These are phyloP conservation scores for Verticillium nubilum DNA, from an alignment of 2,329 filamentous ascomycete genomes.

Conservation along the genomic window DNA sequence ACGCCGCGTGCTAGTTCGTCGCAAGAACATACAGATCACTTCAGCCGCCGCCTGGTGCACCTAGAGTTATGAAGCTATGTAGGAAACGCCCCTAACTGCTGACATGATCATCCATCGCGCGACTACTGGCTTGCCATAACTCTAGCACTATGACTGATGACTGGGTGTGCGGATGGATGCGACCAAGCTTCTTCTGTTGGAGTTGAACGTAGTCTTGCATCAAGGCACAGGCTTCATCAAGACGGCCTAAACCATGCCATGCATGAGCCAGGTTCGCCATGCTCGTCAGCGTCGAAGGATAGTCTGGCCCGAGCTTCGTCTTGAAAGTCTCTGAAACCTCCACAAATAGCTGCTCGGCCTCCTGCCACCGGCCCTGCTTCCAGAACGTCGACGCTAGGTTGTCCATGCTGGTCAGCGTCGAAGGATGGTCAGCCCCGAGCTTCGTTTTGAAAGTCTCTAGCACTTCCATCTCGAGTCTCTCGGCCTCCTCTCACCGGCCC, in stretches of 20 bases:
- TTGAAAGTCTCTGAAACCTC: constrained; percentile 5
- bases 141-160: no score
- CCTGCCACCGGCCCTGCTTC: constrained; percentile 8
- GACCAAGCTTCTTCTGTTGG: background rate
- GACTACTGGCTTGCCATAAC: no score
- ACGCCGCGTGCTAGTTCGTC: no score
- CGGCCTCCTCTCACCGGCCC: no score
- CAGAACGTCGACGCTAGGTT: constrained; percentile 5
- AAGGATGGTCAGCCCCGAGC: constrained; percentile 5
- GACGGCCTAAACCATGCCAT: background rate
- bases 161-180: background rate
- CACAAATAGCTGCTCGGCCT: constrained; percentile 9
- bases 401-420: background rate
- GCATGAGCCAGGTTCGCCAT: constrained; percentile 10
- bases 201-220: background rate
- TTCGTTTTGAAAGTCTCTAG: no score
- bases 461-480: no score
- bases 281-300: constrained; percentile 5
- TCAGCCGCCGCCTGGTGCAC: no score
- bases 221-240: background rate
- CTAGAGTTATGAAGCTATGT: no score
- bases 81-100: no score
- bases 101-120: no score
- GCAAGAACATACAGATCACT: no score
- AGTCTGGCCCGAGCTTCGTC: constrained; percentile 7